A percentile compares a stretch with the other conserved stretches of the same genome.
phyloP scores from a whole-genome alignment of 495 filamentous ascomycete genomes.

The Talaromyces liani region DNA sequence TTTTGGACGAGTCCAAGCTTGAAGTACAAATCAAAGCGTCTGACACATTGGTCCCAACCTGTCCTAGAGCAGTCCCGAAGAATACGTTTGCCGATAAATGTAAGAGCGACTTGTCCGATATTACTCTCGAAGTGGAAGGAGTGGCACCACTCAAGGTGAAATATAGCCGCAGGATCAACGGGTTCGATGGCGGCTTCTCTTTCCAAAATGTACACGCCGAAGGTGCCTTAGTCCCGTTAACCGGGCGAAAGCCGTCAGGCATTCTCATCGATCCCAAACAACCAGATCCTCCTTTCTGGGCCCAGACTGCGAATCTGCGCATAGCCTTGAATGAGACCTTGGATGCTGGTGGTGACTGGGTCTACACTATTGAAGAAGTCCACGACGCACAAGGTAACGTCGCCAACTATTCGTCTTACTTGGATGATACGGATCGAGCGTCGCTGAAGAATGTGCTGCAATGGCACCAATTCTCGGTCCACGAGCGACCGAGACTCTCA shows the following conservation, averaged over 20 bases:
- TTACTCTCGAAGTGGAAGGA: conserved; percentile 74
- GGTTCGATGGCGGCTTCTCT: conserved; percentile 64
- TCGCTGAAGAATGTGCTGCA: conserved; percentile 51
- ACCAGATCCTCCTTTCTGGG: conserved; percentile 71
- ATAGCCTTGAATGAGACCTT: conserved; percentile 87
- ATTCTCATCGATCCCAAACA: conserved; percentile 45
- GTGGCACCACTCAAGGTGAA: conserved; percentile 88
- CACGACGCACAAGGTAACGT: conserved; percentile 83
- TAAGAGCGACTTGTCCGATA: conserved; percentile 75
- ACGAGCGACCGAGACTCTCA: conserved; percentile 71
- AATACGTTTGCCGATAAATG: conserved; percentile 60
- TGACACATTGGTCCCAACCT: conserved; percentile 73
- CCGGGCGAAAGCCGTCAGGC: conserved; percentile 45
- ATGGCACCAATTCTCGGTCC: conserved; percentile 76
- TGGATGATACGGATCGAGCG: conserved; percentile 50
- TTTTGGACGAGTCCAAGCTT: conserved; percentile 86
- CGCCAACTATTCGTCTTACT: conserved; percentile 62
- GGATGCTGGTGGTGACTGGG: conserved; percentile 67
- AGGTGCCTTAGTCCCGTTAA: conserved; percentile 68
- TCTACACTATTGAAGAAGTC: conserved; percentile 85
- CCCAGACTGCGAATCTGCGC: conserved; percentile 60
- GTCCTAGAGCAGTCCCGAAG: conserved; percentile 69
- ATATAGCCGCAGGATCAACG: conserved; percentile 78
- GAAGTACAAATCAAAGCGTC: conserved; percentile 72
- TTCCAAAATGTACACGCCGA: conserved; percentile 91